These are phyloP conservation scores for Calonectria fujianensis DNA, from an alignment of 2,329 filamentous ascomycete genomes.

Conservation along the genomic window DNA sequence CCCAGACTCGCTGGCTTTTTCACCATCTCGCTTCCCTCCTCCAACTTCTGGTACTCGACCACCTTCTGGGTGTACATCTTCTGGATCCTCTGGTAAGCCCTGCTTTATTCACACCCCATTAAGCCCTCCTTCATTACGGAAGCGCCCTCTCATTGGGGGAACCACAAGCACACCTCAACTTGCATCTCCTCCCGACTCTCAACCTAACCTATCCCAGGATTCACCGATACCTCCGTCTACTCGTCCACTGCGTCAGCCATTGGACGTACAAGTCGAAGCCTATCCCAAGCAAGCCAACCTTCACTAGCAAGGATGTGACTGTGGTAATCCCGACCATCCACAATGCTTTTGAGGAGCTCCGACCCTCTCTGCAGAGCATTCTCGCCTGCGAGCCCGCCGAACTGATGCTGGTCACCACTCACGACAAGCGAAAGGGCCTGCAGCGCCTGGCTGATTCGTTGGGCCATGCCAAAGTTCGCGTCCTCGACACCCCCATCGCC, in stretches of 20 bases:
- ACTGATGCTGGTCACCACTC: conserved; percentile 91
- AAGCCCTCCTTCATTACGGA: conserved; percentile 3
- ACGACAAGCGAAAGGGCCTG: conserved; percentile 83
- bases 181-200: conserved; percentile 14
- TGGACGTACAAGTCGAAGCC: conserved; percentile 91
- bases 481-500: conserved; percentile 87
- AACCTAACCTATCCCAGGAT: conserved; percentile 72
- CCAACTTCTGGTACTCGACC: conserved; percentile 64
- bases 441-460: conserved; percentile 79
- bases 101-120: conserved; percentile 15
- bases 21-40: conserved; percentile 48
- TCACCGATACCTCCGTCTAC: conserved; percentile 89
- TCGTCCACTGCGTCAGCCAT: conserved; percentile 90
- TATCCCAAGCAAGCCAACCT: conserved; percentile 86
- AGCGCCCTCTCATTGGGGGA: conserved; percentile 4
- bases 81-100: conserved; percentile 68
- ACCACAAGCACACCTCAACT: conserved; percentile 20
- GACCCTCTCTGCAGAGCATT: conserved; percentile 86
- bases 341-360: conserved; percentile 88
- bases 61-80: conserved; percentile 69
- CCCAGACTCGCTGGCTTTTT: conserved; percentile 46
- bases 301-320: conserved; percentile 89
- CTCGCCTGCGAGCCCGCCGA: conserved; percentile 81
- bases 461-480: conserved; percentile 77
- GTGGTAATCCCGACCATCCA: conserved; percentile 96